These are phyloP conservation scores for Catunica adiposa DNA, from an alignment of 2,329 filamentous ascomycete genomes.

Conservation along the genomic window DNA sequence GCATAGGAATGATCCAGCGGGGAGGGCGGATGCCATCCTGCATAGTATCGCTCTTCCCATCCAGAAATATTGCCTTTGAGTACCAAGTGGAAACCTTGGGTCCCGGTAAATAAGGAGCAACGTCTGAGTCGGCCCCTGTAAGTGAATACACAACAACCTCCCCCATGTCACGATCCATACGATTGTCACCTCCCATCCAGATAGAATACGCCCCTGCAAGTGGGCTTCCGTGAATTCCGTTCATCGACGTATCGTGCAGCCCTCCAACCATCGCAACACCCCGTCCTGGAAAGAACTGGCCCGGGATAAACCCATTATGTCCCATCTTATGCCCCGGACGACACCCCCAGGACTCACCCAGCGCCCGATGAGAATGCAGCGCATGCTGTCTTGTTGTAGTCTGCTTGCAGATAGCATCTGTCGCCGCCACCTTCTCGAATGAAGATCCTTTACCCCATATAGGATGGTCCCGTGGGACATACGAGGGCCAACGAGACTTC, in stretches of 20 bases:
- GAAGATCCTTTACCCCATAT: conserved; percentile 10
- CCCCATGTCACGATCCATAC: conserved; percentile 10
- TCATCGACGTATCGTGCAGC: conserved; percentile 9
- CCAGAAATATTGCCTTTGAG: conserved; percentile 1
- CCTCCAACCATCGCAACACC: conserved; percentile 6
- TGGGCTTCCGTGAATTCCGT: conserved; percentile 5
- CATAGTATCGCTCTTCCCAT: conserved; percentile 1
- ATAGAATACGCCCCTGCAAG: conserved; percentile 9
- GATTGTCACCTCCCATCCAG: conserved; percentile 13
- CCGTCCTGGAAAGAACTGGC: conserved; percentile 10
- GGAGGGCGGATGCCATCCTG: conserved; percentile 4
- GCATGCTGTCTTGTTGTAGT: conserved; percentile 8
- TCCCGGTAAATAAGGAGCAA: background rate
- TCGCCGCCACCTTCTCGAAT: conserved; percentile 7
- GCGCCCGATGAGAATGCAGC: background rate
- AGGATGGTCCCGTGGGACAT: conserved; percentile 6
- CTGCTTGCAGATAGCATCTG: background rate
- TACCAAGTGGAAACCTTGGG: background rate
- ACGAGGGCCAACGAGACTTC: conserved; percentile 6
- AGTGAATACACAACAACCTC: conserved; percentile 12
- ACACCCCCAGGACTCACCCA: conserved; percentile 5
- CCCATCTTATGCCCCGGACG: conserved; percentile 6
- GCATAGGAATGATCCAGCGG: background rate
- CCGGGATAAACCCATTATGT: conserved; percentile 10
- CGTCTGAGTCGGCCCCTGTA: conserved; percentile 6